Evolutionary conservation across 768 basidiomycete genomes (phyloP).

Genomic region (Auricularia auricula-judae): DNA sequence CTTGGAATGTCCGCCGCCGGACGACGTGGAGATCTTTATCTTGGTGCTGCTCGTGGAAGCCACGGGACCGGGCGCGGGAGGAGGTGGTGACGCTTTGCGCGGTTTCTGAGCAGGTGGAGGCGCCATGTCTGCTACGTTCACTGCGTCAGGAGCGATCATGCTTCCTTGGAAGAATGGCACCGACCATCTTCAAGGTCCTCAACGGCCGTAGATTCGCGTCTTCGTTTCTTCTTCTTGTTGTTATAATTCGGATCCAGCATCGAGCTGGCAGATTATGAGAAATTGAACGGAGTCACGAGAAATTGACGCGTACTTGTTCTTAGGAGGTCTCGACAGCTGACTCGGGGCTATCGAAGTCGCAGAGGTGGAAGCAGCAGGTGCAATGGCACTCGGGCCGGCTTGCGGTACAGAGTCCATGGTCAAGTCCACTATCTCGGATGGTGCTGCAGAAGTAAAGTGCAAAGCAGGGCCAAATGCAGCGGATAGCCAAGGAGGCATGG

Average conservation of each 20-base stretch:
- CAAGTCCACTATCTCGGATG: slow-evolving; percentile 25
- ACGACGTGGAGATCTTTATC: slow-evolving; percentile 31
- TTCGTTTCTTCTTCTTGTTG: slow-evolving; percentile 52
- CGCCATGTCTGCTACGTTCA: slow-evolving; percentile 24
- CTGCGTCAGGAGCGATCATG: slow-evolving; percentile 7
- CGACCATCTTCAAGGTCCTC: slow-evolving; percentile 49
- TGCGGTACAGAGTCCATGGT: slow-evolving; percentile 38
- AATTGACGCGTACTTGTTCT: slow-evolving; percentile 38
- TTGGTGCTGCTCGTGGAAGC: slow-evolving; percentile 22
- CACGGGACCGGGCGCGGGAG: slow-evolving; percentile 24
- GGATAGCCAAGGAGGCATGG: not conserved
- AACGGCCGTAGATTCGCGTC: slow-evolving; percentile 62
- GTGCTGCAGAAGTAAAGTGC: not conserved
- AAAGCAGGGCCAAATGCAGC: not conserved
- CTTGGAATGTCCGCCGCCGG: slow-evolving; percentile 1
- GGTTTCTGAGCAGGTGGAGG: slow-evolving; percentile 28
- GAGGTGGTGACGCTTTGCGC: slow-evolving; percentile 49
- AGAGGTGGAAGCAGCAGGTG: slow-evolving; percentile 22
- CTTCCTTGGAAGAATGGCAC: slow-evolving; percentile 9
- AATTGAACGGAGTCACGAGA: not conserved
- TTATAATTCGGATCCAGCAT: not conserved
- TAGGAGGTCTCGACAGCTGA: slow-evolving; percentile 50
- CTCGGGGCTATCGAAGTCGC: slow-evolving; percentile 29
- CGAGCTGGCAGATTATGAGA: not conserved
- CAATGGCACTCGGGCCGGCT: not conserved